A percentile compares a stretch with the other conserved stretches of the same genome.
phyloP scores from a whole-genome alignment of 2,329 filamentous ascomycete genomes.

The Sporothrix variecibatus region DNA sequence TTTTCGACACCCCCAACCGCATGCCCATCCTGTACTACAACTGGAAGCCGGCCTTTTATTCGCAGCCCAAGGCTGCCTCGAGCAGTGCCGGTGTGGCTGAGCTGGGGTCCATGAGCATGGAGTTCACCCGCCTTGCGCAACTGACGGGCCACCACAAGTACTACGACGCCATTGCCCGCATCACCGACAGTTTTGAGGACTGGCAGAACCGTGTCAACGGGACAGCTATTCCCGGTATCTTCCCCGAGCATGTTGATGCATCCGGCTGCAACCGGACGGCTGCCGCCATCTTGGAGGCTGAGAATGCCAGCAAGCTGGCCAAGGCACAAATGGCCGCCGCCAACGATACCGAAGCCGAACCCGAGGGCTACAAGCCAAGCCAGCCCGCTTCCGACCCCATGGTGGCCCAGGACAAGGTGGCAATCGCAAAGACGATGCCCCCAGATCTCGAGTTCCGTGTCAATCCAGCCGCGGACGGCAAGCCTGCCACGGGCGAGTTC shows the following conservation, averaged over 20 bases:
- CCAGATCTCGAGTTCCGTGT: slow-evolving; percentile 37
- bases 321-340: slow-evolving; percentile 41
- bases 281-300: slow-evolving; percentile 34
- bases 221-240: slow-evolving; percentile 75
- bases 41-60: slow-evolving; percentile 69
- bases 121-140: slow-evolving; percentile 87
- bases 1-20: slow-evolving; percentile 90
- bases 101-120: slow-evolving; percentile 77
- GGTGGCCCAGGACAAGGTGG: slow-evolving; percentile 15
- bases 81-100: slow-evolving; percentile 64
- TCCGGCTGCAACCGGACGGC: slow-evolving; percentile 71
- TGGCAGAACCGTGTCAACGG: slow-evolving; percentile 63
- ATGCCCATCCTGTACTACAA: slow-evolving; percentile 84
- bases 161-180: slow-evolving; percentile 85
- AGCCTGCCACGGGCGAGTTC: slow-evolving; percentile 32
- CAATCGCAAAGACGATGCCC: slow-evolving; percentile 28
- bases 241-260: slow-evolving; percentile 75
- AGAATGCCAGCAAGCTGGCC: slow-evolving; percentile 39
- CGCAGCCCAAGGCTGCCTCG: slow-evolving; percentile 64
- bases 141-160: slow-evolving; percentile 79
- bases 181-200: slow-evolving; percentile 76
- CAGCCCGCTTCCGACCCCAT: neutral
- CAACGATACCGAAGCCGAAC: slow-evolving; percentile 29
- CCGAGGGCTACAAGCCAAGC: slow-evolving; percentile 37
- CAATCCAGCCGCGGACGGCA: slow-evolving; percentile 32